These are phyloP conservation scores for Colletotrichum acutatum DNA, from an alignment of 2,329 filamentous ascomycete species.

Conservation along the genomic window DNA sequence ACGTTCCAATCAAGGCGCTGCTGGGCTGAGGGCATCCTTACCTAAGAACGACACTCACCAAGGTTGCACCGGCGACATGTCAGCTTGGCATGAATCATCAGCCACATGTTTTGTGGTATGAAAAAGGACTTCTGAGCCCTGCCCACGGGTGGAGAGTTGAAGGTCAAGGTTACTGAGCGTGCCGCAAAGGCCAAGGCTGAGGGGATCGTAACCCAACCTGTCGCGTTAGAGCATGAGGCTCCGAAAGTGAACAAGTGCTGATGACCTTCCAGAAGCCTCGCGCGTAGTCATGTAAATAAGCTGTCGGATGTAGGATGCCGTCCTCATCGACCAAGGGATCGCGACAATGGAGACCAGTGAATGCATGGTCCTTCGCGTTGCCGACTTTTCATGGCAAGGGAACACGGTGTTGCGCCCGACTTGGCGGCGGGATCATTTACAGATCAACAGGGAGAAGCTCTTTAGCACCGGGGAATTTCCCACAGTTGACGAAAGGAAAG, in stretches of 20 bases:
- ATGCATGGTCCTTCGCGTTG: not conserved
- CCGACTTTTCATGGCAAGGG: not conserved
- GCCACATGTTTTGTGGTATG: not conserved
- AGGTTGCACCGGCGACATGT: not conserved
- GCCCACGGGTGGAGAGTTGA: not conserved
- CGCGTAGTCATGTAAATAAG: not conserved
- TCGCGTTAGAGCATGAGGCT: slow-evolving; percentile 9
- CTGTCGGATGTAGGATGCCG: not conserved
- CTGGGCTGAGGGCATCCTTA: not conserved
- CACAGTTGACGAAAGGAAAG: not conserved
- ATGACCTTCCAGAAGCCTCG: not conserved
- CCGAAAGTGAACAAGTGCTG: not conserved
- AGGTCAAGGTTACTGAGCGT: not conserved
- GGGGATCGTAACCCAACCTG: slow-evolving; percentile 25
- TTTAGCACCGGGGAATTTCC: not conserved
- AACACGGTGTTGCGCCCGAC: not conserved
- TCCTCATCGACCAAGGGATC: not conserved
- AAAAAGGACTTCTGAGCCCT: not conserved
- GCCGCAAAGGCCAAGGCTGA: slow-evolving; percentile 14
- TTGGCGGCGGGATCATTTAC: not conserved
- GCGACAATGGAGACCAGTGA: not conserved
- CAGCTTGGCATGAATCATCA: slow-evolving; percentile 21
- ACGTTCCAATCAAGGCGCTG: not conserved
- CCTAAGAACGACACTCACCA: not conserved
- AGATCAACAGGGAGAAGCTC: not conserved